Base-by-base conservation (phyloP, 495 filamentous ascomycete genomes). In the Aspergillus cavernicola region DNA sequence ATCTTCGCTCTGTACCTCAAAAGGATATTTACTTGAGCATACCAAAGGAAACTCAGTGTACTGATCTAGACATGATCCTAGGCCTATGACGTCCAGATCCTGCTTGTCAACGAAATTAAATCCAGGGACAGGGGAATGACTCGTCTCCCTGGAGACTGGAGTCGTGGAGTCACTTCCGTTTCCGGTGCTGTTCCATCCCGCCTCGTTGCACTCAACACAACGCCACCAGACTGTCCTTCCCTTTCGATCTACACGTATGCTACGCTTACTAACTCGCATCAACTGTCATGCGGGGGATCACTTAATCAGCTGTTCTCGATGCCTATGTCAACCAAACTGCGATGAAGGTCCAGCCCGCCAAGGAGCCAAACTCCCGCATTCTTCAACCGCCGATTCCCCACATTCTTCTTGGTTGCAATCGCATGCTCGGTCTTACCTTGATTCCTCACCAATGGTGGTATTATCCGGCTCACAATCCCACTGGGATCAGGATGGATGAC, bases 141-240 rank as follows among this genome's bases (percentile, higher is more conserved):
- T 20, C 37, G 37, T n/a, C n/a, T n/a, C n/a, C 9, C 26, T 9
- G 26, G 26, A 9, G 6, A 22, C 18, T 12, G 8, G 4, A 12
- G 44, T 18, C 16, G 8, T 24, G 31, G 7, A 11, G 10, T 24
- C 8, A 6, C 20, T 49, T 57, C 59, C 59, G 59, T 54, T 62
- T 62, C 16, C 59, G 50, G 59, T 10, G 52, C 36, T 40, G 59
- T 62, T 58, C 38, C 56, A 58, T 56, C 52, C 32, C 18, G 2
- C 31, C 20, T 22, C 18, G 20, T 28, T 24, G 24, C 48, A 38
- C 19, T 24, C 26, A 36, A 13, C 7, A 24, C 10, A 8, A 12
- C 31, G 19, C 29, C 20, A 1, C 44, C 5, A 9, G 3, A 18
- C 7, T 24, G 13, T 7, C 31, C 18, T 15, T 23, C 31, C 20